These are phyloP conservation scores for Ligustrum vulgare DNA, from an alignment of 257 asterid species.

Conservation along the genomic window DNA sequence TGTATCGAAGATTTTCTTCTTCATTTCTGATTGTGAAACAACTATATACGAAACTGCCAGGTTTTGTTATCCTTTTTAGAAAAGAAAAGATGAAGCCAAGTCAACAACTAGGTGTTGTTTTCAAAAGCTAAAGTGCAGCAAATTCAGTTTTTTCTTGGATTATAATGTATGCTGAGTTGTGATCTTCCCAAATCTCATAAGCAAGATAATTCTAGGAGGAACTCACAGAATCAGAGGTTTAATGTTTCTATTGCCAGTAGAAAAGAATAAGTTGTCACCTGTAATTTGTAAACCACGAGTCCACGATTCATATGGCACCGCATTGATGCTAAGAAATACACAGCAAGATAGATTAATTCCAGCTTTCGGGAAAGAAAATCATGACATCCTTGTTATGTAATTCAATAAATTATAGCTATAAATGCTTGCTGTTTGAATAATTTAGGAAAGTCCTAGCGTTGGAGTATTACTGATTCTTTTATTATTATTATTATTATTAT, in stretches of 20 bases:
- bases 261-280: neutral
- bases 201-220: neutral
- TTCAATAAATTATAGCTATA: neutral
- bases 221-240: too few relatives aligned
- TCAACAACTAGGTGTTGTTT: too few relatives aligned
- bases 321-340: neutral
- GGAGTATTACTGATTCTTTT: neutral
- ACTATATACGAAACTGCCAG: too few relatives aligned
- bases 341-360: neutral
- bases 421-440: neutral
- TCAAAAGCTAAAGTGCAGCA: too few relatives aligned
- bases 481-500: neutral
- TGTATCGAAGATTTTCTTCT: too few relatives aligned
- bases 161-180: too few relatives aligned
- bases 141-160: neutral
- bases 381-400: too few relatives aligned
- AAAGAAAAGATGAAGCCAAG: too few relatives aligned
- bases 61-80: too few relatives aligned
- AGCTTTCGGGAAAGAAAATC: too few relatives aligned
- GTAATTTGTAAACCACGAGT: too few relatives aligned
- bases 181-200: neutral
- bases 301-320: neutral
- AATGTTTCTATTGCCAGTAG: neutral
- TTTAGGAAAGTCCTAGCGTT: neutral
- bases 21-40: too few relatives aligned